Evolutionary conservation across 1,284 basidiomycete species (phyloP).

Genomic region (Gomphus bonarii): DNA sequence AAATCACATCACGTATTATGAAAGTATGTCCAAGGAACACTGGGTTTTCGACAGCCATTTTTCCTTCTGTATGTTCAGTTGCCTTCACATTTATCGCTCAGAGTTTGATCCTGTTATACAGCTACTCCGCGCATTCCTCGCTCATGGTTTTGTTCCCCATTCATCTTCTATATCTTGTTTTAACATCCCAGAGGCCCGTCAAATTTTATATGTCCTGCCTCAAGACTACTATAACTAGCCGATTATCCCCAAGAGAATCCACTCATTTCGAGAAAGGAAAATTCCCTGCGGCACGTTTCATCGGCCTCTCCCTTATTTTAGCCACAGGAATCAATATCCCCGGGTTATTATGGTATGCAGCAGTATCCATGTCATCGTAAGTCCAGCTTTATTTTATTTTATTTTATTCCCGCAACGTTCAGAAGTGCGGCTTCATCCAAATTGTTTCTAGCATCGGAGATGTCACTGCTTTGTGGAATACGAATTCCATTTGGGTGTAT

Average conservation of each 20-base stretch:
- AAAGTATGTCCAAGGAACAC: slow-evolving; percentile 64
- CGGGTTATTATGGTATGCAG: slow-evolving; percentile 61
- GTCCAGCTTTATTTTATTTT: slow-evolving; percentile 22
- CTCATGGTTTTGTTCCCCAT: slow-evolving; percentile 61
- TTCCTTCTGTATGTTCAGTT: slow-evolving; percentile 54
- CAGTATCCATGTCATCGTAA: slow-evolving; percentile 62
- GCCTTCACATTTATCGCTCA: neutral
- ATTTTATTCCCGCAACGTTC: neutral
- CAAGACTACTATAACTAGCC: slow-evolving; percentile 37
- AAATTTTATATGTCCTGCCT: slow-evolving; percentile 40
- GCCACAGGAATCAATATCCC: slow-evolving; percentile 54
- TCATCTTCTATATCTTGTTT: slow-evolving; percentile 52
- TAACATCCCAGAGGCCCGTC: slow-evolving; percentile 35
- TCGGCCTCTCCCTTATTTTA: slow-evolving; percentile 34
- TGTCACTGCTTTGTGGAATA: slow-evolving; percentile 78
- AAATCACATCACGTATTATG: neutral
- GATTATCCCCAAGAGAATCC: slow-evolving; percentile 32
- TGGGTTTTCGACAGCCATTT: slow-evolving; percentile 66
- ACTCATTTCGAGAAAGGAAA: slow-evolving; percentile 15
- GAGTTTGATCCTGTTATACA: slow-evolving; percentile 20
- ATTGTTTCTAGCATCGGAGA: slow-evolving; percentile 50
- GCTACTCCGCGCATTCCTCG: slow-evolving; percentile 67
- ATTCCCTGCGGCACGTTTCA: slow-evolving; percentile 38
- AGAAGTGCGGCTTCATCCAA: slow-evolving; percentile 12
- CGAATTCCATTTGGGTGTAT: slow-evolving; percentile 78